Evolutionary conservation across 495 filamentous ascomycete species (phyloP), one percentile per base, ranked within the genome.

Genomic region (Staphylotrichum tortipilum): DNA sequence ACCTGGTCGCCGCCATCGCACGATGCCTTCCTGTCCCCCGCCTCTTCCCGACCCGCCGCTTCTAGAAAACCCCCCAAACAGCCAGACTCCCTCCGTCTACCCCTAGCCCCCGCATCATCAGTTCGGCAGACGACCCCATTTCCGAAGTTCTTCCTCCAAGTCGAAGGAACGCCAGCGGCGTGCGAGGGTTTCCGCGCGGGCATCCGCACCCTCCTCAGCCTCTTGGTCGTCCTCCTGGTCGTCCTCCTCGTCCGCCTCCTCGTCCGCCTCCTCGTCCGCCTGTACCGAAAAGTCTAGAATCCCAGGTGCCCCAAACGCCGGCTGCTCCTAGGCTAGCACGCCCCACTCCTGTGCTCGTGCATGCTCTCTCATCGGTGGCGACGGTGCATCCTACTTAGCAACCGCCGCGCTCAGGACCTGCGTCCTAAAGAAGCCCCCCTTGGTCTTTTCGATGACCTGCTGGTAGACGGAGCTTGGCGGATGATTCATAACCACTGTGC

Each of bases 401-500:
- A 80, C 73, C 22, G 77, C 77, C 22, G 77, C 75, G 58, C 61
- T 86, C 51, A 88, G 73, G 28, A 88, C 83, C 66, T 88, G 83
- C 49, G 84, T 87, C 61, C 88, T 75, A 76, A 94, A 92, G 77
- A 94, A 92, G 44, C 86, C 88, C 57, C 89, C 90, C 79, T 92
- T 92, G 30, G 90, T 96, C 69, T 84, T 78, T 76, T 96, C 90
- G 62, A 96, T 96, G 56, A 97, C 92, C 69, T 98, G 92, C 74
- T 98, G 92, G 73, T 97, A 97, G 46, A 98, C 91, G 23, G 86
- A 94, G 72, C 89, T 89, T 17, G 92, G 90, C 37, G 92, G 92
- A 73, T 98, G 92, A 74, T 98, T 98, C 92, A 98, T 98, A 51
- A 98, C 82, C 23, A 98, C 92, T 34, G 92, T 98, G 57, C 92